Conservation (phyloP, 2,329 filamentous ascomycete species). For the Botrytis byssoidea region DNA sequence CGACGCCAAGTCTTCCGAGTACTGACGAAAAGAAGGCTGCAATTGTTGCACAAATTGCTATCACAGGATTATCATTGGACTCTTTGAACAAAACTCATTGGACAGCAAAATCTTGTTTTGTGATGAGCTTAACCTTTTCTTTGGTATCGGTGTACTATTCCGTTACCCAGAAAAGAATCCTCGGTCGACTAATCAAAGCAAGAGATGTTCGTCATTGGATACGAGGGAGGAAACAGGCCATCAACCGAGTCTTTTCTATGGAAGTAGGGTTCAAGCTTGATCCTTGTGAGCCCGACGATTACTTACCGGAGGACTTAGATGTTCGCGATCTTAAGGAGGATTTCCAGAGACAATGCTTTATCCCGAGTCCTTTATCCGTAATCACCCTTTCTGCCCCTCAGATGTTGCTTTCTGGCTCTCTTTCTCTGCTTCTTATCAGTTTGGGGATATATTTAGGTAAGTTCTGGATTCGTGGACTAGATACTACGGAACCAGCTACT, state of each 20-base stretch:
- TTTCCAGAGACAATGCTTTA: background rate
- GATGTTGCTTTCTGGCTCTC: background rate
- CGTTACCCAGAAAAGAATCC: background rate
- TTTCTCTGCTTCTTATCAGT: background rate
- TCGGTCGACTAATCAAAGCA: background rate
- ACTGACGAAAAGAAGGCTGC: slow-evolving; percentile 1
- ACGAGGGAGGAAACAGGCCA: background rate
- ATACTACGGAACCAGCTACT: background rate
- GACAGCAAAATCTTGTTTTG: slow-evolving; percentile 1
- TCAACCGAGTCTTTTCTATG: background rate
- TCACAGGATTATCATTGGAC: background rate
- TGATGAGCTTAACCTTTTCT: background rate
- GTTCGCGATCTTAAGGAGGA: background rate
- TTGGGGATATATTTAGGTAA: background rate
- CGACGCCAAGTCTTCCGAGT: background rate
- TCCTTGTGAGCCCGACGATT: slow-evolving; percentile 3
- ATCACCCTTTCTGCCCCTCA: background rate
- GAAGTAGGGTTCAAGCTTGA: background rate
- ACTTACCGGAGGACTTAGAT: background rate
- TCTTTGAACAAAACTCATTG: background rate
- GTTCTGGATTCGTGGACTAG: background rate
- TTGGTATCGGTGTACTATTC: background rate
- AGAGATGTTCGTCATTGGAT: slow-evolving; percentile 5
- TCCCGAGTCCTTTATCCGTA: background rate
- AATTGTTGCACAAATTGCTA: slow-evolving; percentile 1